Evolutionary conservation across 768 basidiomycete genomes (phyloP).

Genomic region (Podaxis mareebaensis): DNA sequence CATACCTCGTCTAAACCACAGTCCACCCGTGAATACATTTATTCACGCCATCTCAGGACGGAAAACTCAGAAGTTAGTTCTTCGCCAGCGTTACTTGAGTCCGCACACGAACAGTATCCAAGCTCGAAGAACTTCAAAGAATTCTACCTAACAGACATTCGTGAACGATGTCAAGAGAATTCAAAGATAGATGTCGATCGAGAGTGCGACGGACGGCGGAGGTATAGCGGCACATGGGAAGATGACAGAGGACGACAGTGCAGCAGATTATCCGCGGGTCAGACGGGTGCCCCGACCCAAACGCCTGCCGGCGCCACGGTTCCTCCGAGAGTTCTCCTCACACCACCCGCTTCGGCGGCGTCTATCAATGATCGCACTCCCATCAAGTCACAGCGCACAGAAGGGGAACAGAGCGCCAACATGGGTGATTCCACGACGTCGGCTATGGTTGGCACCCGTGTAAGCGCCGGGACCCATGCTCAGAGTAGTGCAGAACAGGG

Average conservation of each 20-base stretch:
- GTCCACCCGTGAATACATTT: neutral
- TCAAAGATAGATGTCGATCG: neutral
- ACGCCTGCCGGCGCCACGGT: neutral
- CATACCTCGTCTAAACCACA: neutral
- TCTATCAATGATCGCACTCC: neutral
- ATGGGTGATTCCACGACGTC: neutral
- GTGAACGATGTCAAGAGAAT: neutral
- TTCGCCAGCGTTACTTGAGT: neutral
- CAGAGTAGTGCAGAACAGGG: neutral
- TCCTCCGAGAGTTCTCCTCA: neutral
- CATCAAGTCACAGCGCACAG: neutral
- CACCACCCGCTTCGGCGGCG: neutral
- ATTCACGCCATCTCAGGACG: neutral
- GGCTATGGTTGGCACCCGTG: neutral
- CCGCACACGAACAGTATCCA: neutral
- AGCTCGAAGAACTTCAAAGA: neutral
- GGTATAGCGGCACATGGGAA: neutral
- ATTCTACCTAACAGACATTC: neutral
- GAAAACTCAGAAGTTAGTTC: neutral
- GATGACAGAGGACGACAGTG: neutral
- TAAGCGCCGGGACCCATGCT: neutral
- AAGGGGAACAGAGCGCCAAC: neutral
- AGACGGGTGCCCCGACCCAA: neutral
- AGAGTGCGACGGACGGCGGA: neutral
- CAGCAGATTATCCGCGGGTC: neutral